Percentiles rank a stretch among this genome's conserved stretches.
These are phyloP conservation scores for Lagerstroemia speciosa DNA, from an alignment of 345 rosid species.

Conservation along the genomic window DNA sequence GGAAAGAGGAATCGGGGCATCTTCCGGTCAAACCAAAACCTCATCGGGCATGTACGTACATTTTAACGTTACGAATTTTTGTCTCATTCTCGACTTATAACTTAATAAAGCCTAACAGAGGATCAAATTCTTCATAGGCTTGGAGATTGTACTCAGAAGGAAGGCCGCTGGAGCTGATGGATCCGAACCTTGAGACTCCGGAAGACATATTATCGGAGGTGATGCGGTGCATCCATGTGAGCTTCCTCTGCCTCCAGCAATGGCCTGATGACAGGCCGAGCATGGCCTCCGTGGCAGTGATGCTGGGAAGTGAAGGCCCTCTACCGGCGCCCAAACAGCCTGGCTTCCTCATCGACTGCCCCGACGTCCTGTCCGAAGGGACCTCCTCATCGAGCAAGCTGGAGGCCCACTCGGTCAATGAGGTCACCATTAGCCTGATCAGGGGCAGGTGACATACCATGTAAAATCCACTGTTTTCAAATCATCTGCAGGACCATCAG, in stretches of 20 bases:
- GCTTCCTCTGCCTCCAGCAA: conserved; percentile 37
- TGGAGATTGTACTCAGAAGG: conserved; percentile 30
- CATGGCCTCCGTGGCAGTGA: conserved; percentile 33
- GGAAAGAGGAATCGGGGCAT: conserved; percentile 29
- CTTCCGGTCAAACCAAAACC: conserved; percentile 15
- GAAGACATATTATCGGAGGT: conserved; percentile 13
- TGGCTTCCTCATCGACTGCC: conserved; percentile 25
- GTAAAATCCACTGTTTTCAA: too few relatives aligned
- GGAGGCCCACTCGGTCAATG: conserved; percentile 14
- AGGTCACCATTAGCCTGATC: conserved; percentile 17
- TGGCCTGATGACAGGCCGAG: conserved; percentile 32
- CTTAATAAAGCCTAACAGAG: not conserved
- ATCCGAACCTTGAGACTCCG: not conserved
- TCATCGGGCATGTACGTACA: conserved; percentile 27
- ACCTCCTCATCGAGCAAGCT: conserved; percentile 24
- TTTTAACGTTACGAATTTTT: too few relatives aligned
- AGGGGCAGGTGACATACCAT: conserved; percentile 5
- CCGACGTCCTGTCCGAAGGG: conserved; percentile 7
- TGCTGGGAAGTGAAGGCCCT: conserved; percentile 30
- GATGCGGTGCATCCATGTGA: conserved; percentile 28
- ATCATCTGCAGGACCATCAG: too few relatives aligned
- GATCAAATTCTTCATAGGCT: conserved; percentile 19
- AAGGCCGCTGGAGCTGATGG: conserved; percentile 19
- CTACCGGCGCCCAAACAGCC: conserved; percentile 34
- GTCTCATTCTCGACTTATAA: too few relatives aligned